Evolutionary conservation across 2,329 filamentous ascomycete species (phyloP).

Genomic region (Aspergillus spinulosporus): DNA sequence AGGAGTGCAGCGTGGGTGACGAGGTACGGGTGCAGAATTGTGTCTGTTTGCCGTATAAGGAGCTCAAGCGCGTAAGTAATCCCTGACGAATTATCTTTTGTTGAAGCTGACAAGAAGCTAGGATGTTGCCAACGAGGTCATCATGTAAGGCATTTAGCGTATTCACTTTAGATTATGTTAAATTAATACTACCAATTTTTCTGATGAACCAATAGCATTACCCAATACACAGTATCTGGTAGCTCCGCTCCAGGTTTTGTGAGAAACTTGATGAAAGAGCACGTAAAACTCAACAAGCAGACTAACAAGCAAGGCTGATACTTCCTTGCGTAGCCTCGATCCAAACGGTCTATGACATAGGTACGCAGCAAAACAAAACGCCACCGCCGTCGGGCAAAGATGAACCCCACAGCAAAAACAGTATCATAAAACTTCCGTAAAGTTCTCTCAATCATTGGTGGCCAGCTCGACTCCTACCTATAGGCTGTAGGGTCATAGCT

Average conservation of each 20-base stretch:
- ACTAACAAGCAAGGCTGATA: neutral
- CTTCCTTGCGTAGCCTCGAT: neutral
- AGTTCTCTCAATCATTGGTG: neutral
- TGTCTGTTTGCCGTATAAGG: conserved; percentile 95
- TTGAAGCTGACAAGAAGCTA: conserved; percentile 18
- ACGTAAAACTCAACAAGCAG: neutral
- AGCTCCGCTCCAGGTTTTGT: no score
- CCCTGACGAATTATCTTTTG: neutral
- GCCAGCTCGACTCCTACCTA: conserved; percentile 25
- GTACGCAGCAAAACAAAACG: conserved; percentile 3
- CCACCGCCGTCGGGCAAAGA: conserved; percentile 13
- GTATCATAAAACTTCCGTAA: neutral
- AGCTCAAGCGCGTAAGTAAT: conserved; percentile 82
- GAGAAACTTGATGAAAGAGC: no score
- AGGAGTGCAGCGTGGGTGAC: conserved; percentile 91
- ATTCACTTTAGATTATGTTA: neutral
- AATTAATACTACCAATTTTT: conserved; percentile 3
- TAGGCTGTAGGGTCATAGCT: conserved; percentile 38
- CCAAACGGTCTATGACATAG: neutral
- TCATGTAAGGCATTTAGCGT: conserved; percentile 65
- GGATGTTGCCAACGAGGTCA: conserved; percentile 62
- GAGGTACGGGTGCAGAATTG: conserved; percentile 97
- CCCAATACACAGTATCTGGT: neutral
- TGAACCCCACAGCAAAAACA: neutral
- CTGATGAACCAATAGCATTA: neutral